Evolutionary conservation across 176 grass and related monocot species (phyloP).

Genomic region (Luzula sylvatica): DNA sequence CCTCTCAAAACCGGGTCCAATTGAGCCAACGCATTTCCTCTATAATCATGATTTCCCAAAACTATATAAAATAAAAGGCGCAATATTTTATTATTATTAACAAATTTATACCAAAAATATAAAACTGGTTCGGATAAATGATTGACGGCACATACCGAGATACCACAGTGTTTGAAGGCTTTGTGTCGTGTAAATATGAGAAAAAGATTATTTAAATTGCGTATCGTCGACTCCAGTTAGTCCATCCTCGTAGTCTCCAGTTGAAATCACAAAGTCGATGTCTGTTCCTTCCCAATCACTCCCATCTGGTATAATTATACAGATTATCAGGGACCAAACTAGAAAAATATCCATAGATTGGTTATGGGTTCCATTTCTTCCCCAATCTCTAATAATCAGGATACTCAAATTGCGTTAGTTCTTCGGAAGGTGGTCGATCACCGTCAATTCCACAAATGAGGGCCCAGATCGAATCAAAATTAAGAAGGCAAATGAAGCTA

Average conservation of each 20-base stretch:
- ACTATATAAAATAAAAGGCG: slow-evolving; percentile 32
- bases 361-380: slow-evolving; percentile 61
- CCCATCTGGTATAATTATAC: slow-evolving; percentile 53
- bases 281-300: slow-evolving; percentile 32
- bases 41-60: slow-evolving; percentile 86
- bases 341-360: slow-evolving; percentile 29
- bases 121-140: no score
- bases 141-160: slow-evolving; percentile 38
- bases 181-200: slow-evolving; percentile 48
- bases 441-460: slow-evolving; percentile 26
- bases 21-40: slow-evolving; percentile 53
- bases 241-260: slow-evolving; percentile 60
- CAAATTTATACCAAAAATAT: no score
- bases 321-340: no score
- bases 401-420: slow-evolving; percentile 42
- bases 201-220: slow-evolving; percentile 57
- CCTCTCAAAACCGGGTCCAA: slow-evolving; percentile 34
- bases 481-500: slow-evolving; percentile 18
- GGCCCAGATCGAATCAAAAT: slow-evolving; percentile 17
- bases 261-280: slow-evolving; percentile 89
- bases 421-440: slow-evolving; percentile 41
- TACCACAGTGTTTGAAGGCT: slow-evolving; percentile 83
- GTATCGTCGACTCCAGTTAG: slow-evolving; percentile 47
- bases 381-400: slow-evolving; percentile 81
- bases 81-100: no score